Evolutionary conservation across 495 filamentous ascomycete species (phyloP).

Genomic region (Hyaloscypha finlandica): DNA sequence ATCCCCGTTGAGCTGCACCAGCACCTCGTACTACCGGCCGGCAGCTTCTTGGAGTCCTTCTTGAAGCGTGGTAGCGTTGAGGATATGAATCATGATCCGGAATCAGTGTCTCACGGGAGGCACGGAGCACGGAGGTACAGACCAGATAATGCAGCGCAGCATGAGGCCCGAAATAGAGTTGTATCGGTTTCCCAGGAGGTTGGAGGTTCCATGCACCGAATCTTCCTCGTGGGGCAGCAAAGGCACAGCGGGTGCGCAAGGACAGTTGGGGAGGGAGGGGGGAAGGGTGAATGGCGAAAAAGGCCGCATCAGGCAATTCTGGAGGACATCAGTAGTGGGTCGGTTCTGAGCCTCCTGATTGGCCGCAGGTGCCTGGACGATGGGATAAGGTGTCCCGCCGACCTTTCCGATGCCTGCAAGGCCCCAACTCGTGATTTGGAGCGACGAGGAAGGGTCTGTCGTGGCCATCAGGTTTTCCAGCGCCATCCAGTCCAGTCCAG

Average conservation of each 20-base stretch:
- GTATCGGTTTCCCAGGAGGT: background rate
- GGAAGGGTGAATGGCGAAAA: background rate
- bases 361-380: background rate
- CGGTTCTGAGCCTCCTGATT: background rate
- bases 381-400: background rate
- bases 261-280: background rate
- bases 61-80: background rate
- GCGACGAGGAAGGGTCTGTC: no score
- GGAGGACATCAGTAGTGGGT: background rate
- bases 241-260: background rate
- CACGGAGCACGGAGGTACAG: background rate
- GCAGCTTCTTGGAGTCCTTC: background rate
- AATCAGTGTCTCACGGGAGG: background rate
- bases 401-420: background rate
- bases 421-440: no score
- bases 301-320: background rate
- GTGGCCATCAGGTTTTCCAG: background rate
- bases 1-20: background rate
- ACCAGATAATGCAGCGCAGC: background rate
- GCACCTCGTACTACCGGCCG: background rate
- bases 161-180: background rate
- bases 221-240: background rate
- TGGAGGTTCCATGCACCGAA: background rate
- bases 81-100: background rate
- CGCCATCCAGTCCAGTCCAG: background rate